A percentile compares a stretch with the other conserved stretches of the same genome.
phyloP scores from a whole-genome alignment of 1,139 yeast genomes.

The Fermentozyma sake region DNA sequence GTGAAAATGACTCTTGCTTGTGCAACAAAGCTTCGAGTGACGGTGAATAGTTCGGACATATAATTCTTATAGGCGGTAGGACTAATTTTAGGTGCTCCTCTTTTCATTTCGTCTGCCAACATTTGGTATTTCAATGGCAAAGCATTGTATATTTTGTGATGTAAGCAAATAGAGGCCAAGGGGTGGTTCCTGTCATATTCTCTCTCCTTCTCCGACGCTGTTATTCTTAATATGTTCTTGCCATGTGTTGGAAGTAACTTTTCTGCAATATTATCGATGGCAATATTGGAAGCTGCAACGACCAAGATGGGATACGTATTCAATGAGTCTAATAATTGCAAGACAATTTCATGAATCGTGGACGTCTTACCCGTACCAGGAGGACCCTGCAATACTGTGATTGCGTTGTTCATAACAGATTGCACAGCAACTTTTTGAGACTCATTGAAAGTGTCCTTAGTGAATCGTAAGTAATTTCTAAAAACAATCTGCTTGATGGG shows the following conservation, averaged over 20 bases:
- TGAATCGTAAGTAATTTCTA: constrained; percentile 48
- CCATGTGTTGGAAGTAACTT: constrained; percentile 50
- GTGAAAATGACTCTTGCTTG: constrained; percentile 70
- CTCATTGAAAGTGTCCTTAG: constrained; percentile 48
- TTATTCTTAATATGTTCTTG: constrained; percentile 54
- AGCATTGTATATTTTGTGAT: constrained; percentile 51
- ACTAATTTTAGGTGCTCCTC: constrained; percentile 31
- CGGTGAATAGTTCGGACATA: constrained; percentile 37
- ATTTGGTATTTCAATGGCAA: constrained; percentile 44
- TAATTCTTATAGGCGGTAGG: constrained; percentile 47
- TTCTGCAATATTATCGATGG: constrained; percentile 74
- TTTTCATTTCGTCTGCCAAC: constrained; percentile 34
- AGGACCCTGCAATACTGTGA: constrained; percentile 65
- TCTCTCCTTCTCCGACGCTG: constrained; percentile 55
- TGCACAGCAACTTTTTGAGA: constrained; percentile 68
- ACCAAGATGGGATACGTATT: constrained; percentile 63
- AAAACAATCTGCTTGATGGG: constrained; percentile 57
- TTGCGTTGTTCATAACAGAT: constrained; percentile 61
- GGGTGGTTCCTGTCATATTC: constrained; percentile 56
- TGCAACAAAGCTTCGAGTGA: constrained; percentile 47
- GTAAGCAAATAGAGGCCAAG: constrained; percentile 56
- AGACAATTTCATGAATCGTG: constrained; percentile 60
- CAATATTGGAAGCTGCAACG: constrained; percentile 73
- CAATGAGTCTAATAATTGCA: constrained; percentile 53
- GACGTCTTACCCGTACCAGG: constrained; percentile 71